Percentiles rank a stretch among this genome's conserved stretches.
These are phyloP conservation scores for Heterobasidion parviporum DNA, from an alignment of 1,284 basidiomycete species.

Conservation along the genomic window DNA sequence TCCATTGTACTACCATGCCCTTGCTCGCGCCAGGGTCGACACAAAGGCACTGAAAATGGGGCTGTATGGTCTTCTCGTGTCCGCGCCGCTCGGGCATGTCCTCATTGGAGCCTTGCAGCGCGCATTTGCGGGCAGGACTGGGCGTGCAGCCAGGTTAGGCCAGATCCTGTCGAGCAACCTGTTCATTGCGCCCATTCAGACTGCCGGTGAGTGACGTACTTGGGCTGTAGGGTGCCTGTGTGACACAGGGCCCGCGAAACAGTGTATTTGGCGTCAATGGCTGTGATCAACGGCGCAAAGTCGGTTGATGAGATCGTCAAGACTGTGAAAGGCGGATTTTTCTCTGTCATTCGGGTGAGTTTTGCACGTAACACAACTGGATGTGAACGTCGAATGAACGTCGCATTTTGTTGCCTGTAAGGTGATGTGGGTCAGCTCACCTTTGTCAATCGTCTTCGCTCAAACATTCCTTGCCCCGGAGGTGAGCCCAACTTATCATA, in stretches of 20 bases:
- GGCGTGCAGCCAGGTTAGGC: constrained; percentile 55
- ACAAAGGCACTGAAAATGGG: constrained; percentile 74
- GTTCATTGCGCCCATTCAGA: constrained; percentile 72
- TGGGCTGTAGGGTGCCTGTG: background rate
- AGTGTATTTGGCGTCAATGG: constrained; percentile 71
- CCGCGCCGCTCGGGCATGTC: constrained; percentile 76
- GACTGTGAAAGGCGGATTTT: constrained; percentile 71
- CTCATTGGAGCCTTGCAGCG: constrained; percentile 68
- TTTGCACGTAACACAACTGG: too few relatives aligned
- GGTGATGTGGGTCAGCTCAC: constrained; percentile 74
- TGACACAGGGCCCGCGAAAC: background rate
- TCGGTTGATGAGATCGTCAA: constrained; percentile 57
- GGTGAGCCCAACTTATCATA: constrained; percentile 23
- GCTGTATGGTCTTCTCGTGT: constrained; percentile 74
- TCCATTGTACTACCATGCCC: constrained; percentile 38
- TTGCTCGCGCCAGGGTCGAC: constrained; percentile 53
- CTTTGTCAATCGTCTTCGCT: constrained; percentile 61
- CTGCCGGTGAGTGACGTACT: constrained; percentile 42
- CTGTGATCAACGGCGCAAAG: constrained; percentile 77
- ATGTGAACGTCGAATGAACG: too few relatives aligned
- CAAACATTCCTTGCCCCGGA: constrained; percentile 70
- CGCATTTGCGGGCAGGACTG: constrained; percentile 71
- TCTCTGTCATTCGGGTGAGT: constrained; percentile 64
- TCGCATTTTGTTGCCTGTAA: background rate
- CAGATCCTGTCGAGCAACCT: constrained; percentile 78